A percentile compares a stretch with the other conserved stretches of the same genome.
Conservation (phyloP, 768 basidiomycete species). For the Mycena haematopus region DNA sequence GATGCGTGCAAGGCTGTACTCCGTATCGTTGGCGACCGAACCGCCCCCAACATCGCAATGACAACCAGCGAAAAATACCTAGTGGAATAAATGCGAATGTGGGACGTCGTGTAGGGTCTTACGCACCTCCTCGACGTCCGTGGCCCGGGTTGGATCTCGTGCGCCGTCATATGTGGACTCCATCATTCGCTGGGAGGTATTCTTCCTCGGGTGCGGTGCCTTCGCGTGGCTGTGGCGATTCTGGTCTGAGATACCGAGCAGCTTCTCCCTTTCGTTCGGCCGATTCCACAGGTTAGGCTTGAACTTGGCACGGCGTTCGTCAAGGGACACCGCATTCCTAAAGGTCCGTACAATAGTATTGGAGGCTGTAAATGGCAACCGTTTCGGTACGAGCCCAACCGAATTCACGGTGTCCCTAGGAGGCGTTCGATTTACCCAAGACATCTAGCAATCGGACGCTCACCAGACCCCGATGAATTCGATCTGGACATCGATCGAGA, state of each 20-base stretch:
- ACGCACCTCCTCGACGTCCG: slow-evolving; percentile 49
- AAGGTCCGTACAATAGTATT: slow-evolving; percentile 53
- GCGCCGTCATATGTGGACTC: slow-evolving; percentile 36
- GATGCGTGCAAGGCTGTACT: slow-evolving; percentile 54
- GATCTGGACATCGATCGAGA: slow-evolving; percentile 43
- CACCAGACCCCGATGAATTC: slow-evolving; percentile 60
- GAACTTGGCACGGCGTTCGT: slow-evolving; percentile 59
- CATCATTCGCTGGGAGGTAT: slow-evolving; percentile 20
- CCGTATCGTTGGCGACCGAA: slow-evolving; percentile 49
- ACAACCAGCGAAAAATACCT: slow-evolving; percentile 34
- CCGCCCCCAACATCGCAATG: slow-evolving; percentile 64
- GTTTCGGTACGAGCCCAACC: slow-evolving; percentile 43
- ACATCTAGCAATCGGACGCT: no score
- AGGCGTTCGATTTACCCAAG: no score
- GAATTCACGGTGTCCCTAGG: slow-evolving; percentile 53
- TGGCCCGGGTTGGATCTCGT: slow-evolving; percentile 27
- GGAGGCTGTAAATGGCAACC: slow-evolving; percentile 32
- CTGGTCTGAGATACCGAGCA: slow-evolving; percentile 32
- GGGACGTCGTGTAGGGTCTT: slow-evolving; percentile 31
- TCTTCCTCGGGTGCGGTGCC: slow-evolving; percentile 8
- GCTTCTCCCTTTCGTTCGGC: slow-evolving; percentile 37
- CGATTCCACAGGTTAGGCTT: slow-evolving; percentile 49
- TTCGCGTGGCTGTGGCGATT: no score
- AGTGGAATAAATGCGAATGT: slow-evolving; percentile 34
- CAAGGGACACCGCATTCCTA: slow-evolving; percentile 60